These are phyloP conservation scores for Leishmania turanica DNA, from an alignment of 208 protist species.

Conservation along the genomic window DNA sequence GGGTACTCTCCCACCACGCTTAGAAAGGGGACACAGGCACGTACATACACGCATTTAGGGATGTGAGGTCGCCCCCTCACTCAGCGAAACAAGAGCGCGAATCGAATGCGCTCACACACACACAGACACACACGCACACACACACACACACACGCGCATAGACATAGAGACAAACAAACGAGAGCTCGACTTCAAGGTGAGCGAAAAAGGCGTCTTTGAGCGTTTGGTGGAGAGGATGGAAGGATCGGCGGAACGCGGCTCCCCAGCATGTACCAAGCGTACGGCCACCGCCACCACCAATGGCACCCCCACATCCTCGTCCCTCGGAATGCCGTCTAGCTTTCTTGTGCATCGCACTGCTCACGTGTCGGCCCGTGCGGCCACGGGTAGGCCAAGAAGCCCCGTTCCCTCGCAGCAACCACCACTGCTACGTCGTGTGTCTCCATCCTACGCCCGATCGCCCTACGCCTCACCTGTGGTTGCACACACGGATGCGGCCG, in stretches of 20 bases:
- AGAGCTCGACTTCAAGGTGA: not conserved
- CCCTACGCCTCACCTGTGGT: conserved; percentile 1
- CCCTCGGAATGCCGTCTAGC: conserved; percentile 3
- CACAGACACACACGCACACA: not conserved
- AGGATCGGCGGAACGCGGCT: not conserved
- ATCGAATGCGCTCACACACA: not conserved
- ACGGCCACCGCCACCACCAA: not conserved
- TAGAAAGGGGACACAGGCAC: not conserved
- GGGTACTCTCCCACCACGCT: not conserved
- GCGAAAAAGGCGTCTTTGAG: not conserved
- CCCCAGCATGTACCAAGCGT: not conserved
- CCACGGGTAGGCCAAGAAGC: too few species aligned
- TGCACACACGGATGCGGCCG: not conserved
- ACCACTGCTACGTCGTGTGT: not conserved
- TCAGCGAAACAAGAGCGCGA: not conserved
- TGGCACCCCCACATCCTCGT: conserved; percentile 9
- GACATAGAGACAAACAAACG: not conserved
- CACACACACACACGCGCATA: not conserved
- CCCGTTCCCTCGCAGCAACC: not conserved
- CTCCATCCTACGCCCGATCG: not conserved
- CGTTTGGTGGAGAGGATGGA: not conserved
- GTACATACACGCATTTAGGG: not conserved
- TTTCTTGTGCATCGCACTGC: conserved; percentile 13
- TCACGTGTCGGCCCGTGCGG: not conserved
- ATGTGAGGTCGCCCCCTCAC: not conserved